phyloP scores from a whole-genome alignment of 1,284 basidiomycete species.

The Vanrija sp. region DNA sequence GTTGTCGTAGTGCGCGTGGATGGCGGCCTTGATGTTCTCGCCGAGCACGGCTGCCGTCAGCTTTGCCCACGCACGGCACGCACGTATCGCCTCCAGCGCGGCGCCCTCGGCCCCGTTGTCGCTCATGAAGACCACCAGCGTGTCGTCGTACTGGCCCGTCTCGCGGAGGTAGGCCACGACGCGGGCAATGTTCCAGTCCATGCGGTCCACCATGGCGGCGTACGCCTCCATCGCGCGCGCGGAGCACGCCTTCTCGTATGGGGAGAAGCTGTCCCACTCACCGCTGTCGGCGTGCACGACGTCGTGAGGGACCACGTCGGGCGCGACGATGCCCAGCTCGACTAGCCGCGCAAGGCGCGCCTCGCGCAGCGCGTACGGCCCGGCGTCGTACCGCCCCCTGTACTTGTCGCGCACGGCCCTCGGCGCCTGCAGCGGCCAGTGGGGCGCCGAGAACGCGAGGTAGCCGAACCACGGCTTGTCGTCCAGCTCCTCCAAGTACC shows the following conservation, averaged over 20 bases:
- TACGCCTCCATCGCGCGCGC: constrained; percentile 39
- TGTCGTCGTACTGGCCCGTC: constrained; percentile 33
- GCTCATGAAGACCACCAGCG: constrained; percentile 38
- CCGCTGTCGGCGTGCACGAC: constrained; percentile 6
- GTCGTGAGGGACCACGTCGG: constrained; percentile 21
- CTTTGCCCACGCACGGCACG: too few relatives aligned
- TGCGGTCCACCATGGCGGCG: constrained; percentile 42
- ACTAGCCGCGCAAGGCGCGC: constrained; percentile 26
- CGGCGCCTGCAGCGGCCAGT: constrained; percentile 30
- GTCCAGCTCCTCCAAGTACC: constrained; percentile 24
- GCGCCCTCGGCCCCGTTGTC: constrained; percentile 46
- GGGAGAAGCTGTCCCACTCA: constrained; percentile 25
- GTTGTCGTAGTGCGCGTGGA: constrained; percentile 22
- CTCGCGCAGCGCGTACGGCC: constrained; percentile 30
- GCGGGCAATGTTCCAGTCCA: constrained; percentile 37
- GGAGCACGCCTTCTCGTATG: constrained; percentile 23
- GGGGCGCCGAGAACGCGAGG: constrained; percentile 24
- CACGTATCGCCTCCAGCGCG: constrained; percentile 15
- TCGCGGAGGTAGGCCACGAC: constrained; percentile 24
- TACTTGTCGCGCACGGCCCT: constrained; percentile 22
- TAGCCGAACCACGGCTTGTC: constrained; percentile 24
- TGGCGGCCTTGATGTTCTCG: constrained; percentile 21
- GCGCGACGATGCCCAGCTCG: constrained; percentile 26
- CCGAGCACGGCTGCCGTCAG: constrained; percentile 14
- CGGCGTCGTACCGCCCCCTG: constrained; percentile 29